Conservation (phyloP, 78 protist genomes). For the Polysphondylium violaceum region DNA sequence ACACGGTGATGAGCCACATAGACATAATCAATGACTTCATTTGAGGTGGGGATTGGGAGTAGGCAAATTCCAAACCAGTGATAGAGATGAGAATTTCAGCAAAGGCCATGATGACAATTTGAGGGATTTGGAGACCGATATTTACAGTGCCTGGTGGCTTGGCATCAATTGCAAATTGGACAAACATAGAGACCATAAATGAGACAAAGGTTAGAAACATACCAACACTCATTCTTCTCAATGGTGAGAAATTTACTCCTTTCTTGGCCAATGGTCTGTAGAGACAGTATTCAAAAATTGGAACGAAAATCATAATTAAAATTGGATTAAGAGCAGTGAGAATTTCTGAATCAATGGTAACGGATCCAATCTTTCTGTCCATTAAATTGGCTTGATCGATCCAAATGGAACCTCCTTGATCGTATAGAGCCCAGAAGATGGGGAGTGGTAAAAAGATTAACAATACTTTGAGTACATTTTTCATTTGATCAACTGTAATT, state of each 20-base stretch:
- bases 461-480: slow-evolving; percentile 19
- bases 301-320: slow-evolving; percentile 82
- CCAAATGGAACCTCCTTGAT: slow-evolving; percentile 78
- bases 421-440: slow-evolving; percentile 87
- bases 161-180: slow-evolving; percentile 78
- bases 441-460: slow-evolving; percentile 75
- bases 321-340: slow-evolving; percentile 83
- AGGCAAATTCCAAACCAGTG: slow-evolving; percentile 89
- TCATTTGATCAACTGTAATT: slow-evolving; percentile 23
- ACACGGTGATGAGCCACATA: slow-evolving; percentile 60
- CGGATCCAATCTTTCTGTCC: slow-evolving; percentile 43
- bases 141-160: not conserved
- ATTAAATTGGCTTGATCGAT: slow-evolving; percentile 71
- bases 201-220: slow-evolving; percentile 80
- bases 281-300: slow-evolving; percentile 78
- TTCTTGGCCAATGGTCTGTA: slow-evolving; percentile 61
- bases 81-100: slow-evolving; percentile 87
- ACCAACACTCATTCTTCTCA: slow-evolving; percentile 82
- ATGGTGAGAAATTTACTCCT: slow-evolving; percentile 54
- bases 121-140: slow-evolving; percentile 48
- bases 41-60: slow-evolving; percentile 85
- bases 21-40: slow-evolving; percentile 87
- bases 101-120: slow-evolving; percentile 65
- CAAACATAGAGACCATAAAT: slow-evolving; percentile 74
- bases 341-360: slow-evolving; percentile 73